Percentiles rank a stretch among this genome's conserved stretches.
phyloP scores from a whole-genome alignment of 2,329 filamentous ascomycete genomes.

The Cladosporium phlei region DNA sequence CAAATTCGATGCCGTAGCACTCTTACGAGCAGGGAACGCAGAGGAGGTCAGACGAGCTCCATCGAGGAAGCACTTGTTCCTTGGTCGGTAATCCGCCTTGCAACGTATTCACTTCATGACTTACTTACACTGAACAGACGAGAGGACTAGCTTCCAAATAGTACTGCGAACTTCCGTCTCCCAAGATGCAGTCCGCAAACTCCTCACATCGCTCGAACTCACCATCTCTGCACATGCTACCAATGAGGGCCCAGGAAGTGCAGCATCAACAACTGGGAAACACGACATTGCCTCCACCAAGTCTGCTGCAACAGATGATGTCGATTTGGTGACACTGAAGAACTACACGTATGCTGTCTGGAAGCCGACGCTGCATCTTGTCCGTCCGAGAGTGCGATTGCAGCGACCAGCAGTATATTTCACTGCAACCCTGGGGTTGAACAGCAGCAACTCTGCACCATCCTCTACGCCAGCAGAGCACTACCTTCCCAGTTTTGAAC shows the following conservation, averaged over 20 bases:
- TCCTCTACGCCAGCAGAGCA: conserved; percentile 56
- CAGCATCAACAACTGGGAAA: conserved; percentile 27
- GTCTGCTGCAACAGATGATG: conserved; percentile 13
- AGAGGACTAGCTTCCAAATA: conserved; percentile 24
- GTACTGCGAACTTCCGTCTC: conserved; percentile 21
- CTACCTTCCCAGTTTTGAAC: conserved; percentile 65
- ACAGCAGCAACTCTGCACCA: conserved; percentile 32
- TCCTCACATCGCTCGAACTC: conserved; percentile 25
- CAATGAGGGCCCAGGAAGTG: conserved; percentile 26
- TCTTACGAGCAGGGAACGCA: conserved; percentile 19
- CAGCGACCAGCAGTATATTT: conserved; percentile 65
- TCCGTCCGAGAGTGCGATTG: conserved; percentile 53
- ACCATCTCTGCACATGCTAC: conserved; percentile 30
- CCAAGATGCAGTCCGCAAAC: conserved; percentile 18
- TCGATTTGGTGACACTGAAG: conserved; percentile 19
- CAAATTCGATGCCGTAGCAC: conserved; percentile 19
- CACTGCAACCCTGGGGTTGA: conserved; percentile 30
- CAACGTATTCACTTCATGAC: conserved; percentile 1
- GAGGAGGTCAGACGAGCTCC: conserved; percentile 23
- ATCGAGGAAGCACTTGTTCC: conserved; percentile 27
- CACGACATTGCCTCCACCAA: conserved; percentile 25
- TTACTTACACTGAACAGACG: conserved; percentile 26
- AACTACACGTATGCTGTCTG: conserved; percentile 27
- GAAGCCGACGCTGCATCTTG: conserved; percentile 25
- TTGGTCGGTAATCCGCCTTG: conserved; percentile 20